phyloP scores from a whole-genome alignment of 2,329 filamentous ascomycete species.

The Teratosphaeria pseudoeucalypti region DNA sequence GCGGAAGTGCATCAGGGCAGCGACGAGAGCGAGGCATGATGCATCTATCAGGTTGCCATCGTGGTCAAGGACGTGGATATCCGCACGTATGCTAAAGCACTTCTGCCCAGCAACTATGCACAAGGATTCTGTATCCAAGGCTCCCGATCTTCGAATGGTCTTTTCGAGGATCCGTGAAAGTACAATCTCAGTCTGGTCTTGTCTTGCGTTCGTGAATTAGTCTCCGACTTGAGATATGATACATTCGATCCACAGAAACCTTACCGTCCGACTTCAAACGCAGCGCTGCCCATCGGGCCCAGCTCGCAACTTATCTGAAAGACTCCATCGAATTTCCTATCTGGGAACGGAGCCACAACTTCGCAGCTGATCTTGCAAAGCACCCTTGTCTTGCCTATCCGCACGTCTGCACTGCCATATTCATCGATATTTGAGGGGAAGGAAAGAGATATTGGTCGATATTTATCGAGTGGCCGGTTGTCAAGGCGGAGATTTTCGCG shows the following conservation, averaged over 20 bases:
- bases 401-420: slow-evolving; percentile 79
- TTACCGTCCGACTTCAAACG: slow-evolving; percentile 73
- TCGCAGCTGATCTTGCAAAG: slow-evolving; percentile 79
- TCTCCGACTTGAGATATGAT: slow-evolving; percentile 25
- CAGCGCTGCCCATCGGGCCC: slow-evolving; percentile 81
- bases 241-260: slow-evolving; percentile 9
- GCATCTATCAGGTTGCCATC: slow-evolving; percentile 86
- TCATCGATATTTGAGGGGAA: slow-evolving; percentile 62
- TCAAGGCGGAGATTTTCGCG: slow-evolving; percentile 74
- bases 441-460: slow-evolving; percentile 62
- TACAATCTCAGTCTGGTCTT: slow-evolving; percentile 55
- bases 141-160: slow-evolving; percentile 81
- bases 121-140: slow-evolving; percentile 88
- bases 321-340: slow-evolving; percentile 89
- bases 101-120: slow-evolving; percentile 86
- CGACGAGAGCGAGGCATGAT: slow-evolving; percentile 75
- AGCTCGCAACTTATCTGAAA: slow-evolving; percentile 90
- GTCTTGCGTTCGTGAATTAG: slow-evolving; percentile 32
- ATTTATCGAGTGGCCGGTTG: slow-evolving; percentile 69
- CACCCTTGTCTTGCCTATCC: slow-evolving; percentile 83
- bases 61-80: slow-evolving; percentile 82
- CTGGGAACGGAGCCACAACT: slow-evolving; percentile 72
- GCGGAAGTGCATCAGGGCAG: slow-evolving; percentile 81
- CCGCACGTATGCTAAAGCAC: slow-evolving; percentile 83
- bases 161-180: slow-evolving; percentile 87